Evolutionary conservation across 257 asterid genomes (phyloP).

Genomic region (Solanum pimpinellifolium): DNA sequence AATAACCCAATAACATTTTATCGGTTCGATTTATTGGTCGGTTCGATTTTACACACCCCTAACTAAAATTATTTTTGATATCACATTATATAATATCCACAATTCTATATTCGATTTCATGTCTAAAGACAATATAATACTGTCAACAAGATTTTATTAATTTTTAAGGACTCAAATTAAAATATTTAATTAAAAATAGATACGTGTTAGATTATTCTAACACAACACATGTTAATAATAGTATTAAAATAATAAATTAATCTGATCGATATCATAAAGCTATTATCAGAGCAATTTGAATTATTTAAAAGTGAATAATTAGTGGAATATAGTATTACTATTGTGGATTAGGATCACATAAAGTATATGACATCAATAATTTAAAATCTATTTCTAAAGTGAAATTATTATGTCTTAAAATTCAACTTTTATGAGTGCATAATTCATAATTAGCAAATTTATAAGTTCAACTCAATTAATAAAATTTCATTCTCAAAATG

Average conservation of each 20-base stretch:
- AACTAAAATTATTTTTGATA: neutral
- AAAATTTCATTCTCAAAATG: neutral
- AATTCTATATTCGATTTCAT: fast-evolving
- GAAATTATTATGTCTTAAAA: neutral
- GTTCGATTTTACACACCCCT: no score
- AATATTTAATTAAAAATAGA: no score
- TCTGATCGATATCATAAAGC: no score
- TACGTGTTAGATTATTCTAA: no score
- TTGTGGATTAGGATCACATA: neutral
- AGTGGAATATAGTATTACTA: neutral
- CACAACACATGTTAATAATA: no score
- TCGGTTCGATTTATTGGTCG: no score
- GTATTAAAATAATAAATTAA: no score
- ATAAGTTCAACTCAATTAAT: no score
- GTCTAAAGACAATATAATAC: neutral
- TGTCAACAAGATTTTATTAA: no score
- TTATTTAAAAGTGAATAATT: neutral
- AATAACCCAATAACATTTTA: no score
- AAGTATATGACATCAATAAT: neutral
- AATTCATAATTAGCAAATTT: neutral
- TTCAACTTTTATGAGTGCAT: neutral
- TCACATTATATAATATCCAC: fast-evolving
- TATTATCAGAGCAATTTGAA: no score
- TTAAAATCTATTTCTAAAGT: neutral
- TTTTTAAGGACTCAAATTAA: no score